Evolutionary conservation across 2,329 filamentous ascomycete species (phyloP).

Genomic region (Ceratocystis variospora): DNA sequence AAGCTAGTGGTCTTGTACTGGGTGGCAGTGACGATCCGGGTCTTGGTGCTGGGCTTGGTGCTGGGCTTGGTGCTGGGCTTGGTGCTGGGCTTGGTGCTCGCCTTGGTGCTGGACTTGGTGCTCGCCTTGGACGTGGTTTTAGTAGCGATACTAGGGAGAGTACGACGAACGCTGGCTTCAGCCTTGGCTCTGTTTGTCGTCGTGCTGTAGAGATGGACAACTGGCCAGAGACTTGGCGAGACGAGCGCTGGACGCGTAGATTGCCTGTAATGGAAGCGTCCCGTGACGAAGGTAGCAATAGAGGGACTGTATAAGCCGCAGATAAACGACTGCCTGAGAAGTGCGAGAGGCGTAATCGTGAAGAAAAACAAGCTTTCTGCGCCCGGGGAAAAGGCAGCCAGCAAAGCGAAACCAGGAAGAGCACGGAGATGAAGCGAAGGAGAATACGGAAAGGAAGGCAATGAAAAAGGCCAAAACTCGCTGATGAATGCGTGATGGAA

Average conservation of each 20-base stretch:
- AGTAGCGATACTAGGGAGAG: no score
- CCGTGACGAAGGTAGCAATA: not conserved
- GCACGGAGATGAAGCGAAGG: constrained; percentile 24
- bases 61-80: no score
- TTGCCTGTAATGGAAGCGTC: no score
- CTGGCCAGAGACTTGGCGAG: not conserved
- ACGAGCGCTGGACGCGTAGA: not conserved
- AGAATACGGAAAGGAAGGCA: not conserved
- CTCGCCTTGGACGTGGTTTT: not conserved
- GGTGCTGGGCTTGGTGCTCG: no score
- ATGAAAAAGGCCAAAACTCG: not conserved
- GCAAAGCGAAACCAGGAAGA: constrained; percentile 25
- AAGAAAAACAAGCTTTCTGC: not conserved
- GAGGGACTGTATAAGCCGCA: not conserved
- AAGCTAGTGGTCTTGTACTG: constrained; percentile 15
- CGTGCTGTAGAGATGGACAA: not conserved
- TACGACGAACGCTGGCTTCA: not conserved
- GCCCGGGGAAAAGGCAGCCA: constrained; percentile 20
- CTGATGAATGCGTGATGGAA: not conserved
- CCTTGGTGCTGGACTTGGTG: no score
- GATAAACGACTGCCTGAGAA: not conserved
- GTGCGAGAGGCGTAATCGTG: not conserved
- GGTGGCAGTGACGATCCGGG: not conserved
- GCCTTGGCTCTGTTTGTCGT: not conserved
- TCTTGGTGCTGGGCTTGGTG: not conserved